Evolutionary conservation across 257 asterid species (phyloP), one percentile per base, ranked within the genome.

Genomic region (Misopates orontium): DNA sequence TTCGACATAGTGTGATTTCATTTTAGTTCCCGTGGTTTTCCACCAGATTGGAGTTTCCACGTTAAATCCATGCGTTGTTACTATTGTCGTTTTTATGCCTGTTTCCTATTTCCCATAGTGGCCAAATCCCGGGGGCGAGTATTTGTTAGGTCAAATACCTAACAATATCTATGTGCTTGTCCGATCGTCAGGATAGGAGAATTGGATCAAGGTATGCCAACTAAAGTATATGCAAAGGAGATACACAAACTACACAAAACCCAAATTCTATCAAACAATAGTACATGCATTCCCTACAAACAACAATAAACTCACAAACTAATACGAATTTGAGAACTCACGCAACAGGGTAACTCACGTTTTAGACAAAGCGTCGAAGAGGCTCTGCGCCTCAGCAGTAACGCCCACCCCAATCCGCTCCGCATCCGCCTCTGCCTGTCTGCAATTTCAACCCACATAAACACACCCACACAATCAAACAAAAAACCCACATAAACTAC

Each of bases 401-500:
- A 94, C 98, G 23, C 99, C 99, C 23, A 94, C 95, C 20, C 99
- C 99, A 68, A 90, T 78, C 83, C 98, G 85, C 84, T 85, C 96
- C 8, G 96, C 93, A 58, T 94, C 98, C 12, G 80, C 70, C 84
- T 85, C 96, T 4, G 97, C 97, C 77, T 86, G 97, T 63, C 99
- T 94, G 87, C 51, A 80, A 62, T 69, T 17, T 18, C 55, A 73
- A 76, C n/a, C 41, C 44, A 17, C 18, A 31, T 45, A 54, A 52
- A 2, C 11, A 56, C 13, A 61, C 65, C 12, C 56, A 68, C 32
- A 19, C 5, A 68, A 15, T 14, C 54, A 60, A 67, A 56, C 39
- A 8, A 28, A 61, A 36, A 4, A 63, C 13, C 25, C 56, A 68
- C 64, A 59, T 5, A 59, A 69, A 53, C 2, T 31, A 10, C 55